Percentiles rank a stretch among this genome's conserved stretches.
Conservation (phyloP, 192 early-diverging fungal genomes). For the Geranomyces michiganensis region DNA sequence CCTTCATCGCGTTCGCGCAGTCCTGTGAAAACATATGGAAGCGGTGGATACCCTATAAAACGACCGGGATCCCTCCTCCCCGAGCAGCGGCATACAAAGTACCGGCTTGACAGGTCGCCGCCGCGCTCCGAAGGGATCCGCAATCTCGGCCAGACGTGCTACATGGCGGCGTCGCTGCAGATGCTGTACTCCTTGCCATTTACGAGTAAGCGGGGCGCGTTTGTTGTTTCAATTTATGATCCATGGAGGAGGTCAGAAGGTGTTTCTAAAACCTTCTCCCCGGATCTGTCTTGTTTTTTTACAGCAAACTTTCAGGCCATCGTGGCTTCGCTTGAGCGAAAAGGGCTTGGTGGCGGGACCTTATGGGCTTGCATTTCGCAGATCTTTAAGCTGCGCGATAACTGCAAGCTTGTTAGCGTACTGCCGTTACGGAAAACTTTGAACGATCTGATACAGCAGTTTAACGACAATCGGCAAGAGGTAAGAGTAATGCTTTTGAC, state of each 20-base stretch:
- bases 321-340: background rate
- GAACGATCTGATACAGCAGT: conserved; percentile 5
- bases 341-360: background rate
- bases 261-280: too few species aligned
- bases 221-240: too few species aligned
- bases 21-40: background rate
- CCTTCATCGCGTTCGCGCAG: background rate
- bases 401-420: conserved; percentile 13
- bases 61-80: background rate
- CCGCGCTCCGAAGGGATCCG: conserved; percentile 50
- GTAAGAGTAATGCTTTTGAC: background rate
- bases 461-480: conserved; percentile 26
- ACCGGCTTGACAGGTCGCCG: background rate
- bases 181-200: conserved; percentile 65
- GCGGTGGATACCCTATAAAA: background rate
- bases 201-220: conserved; percentile 32
- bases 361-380: background rate
- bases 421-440: conserved; percentile 3
- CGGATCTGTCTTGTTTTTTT: background rate
- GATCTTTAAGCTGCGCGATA: conserved; percentile 8
- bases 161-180: conserved; percentile 63
- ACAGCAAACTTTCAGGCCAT: conserved; percentile 3
- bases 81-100: conserved; percentile 6
- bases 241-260: too few species aligned
- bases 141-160: conserved; percentile 69